Evolutionary conservation across 257 asterid species (phyloP).

Genomic region (Cynanchum wilfordii): DNA sequence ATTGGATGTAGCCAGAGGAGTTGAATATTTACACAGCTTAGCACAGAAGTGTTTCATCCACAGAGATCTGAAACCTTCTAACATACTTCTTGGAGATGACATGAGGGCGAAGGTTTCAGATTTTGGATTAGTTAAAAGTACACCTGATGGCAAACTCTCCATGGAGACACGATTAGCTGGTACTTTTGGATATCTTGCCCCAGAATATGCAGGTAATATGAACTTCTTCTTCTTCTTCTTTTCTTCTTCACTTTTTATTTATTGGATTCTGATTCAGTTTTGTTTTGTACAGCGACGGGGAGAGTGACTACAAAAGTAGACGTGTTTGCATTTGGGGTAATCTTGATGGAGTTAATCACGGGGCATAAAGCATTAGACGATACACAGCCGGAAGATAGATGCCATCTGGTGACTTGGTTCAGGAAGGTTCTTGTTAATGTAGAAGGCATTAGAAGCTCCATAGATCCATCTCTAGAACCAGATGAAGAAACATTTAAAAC

Average conservation of each 20-base stretch:
- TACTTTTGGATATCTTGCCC: conserved; percentile 96
- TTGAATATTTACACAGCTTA: conserved; percentile 77
- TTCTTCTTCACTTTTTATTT: too few species aligned
- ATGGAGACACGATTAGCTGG: conserved; percentile 78
- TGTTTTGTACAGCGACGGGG: conserved; percentile 62
- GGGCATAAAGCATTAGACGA: conserved; percentile 71
- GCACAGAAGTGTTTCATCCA: conserved; percentile 86
- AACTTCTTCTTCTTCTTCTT: too few species aligned
- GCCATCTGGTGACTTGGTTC: conserved; percentile 74
- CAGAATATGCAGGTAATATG: conserved; percentile 65
- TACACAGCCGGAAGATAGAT: conserved; percentile 51
- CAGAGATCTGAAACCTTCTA: conserved; percentile 84
- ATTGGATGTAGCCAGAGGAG: conserved; percentile 85
- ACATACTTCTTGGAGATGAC: conserved; percentile 75
- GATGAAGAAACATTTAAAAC: conserved; percentile 47
- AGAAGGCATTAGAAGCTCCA: conserved; percentile 30
- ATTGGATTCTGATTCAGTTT: not conserved
- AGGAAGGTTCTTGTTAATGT: conserved; percentile 37
- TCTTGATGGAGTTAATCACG: conserved; percentile 77
- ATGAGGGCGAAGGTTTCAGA: conserved; percentile 93
- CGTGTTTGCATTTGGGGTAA: conserved; percentile 79
- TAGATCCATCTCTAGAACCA: conserved; percentile 46
- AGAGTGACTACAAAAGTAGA: conserved; percentile 81
- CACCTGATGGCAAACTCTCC: conserved; percentile 58
- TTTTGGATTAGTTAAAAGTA: conserved; percentile 79